phyloP scores from a whole-genome alignment of 2,329 filamentous ascomycete species.

The Xylaria polymorpha region DNA sequence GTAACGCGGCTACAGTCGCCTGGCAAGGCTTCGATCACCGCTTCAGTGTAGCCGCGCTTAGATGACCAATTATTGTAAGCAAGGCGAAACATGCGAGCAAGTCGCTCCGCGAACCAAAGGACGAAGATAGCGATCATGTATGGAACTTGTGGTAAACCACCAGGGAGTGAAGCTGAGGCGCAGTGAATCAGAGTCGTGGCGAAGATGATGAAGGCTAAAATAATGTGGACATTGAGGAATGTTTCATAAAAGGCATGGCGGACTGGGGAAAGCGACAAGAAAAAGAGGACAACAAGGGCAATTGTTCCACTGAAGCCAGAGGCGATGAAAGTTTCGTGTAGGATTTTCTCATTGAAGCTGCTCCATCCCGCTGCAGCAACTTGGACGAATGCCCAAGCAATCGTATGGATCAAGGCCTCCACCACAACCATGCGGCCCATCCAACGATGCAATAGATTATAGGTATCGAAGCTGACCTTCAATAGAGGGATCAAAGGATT shows the following conservation, averaged over 20 bases:
- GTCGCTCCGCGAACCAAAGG: slow-evolving; percentile 81
- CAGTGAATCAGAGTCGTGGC: slow-evolving; percentile 84
- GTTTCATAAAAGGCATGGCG: slow-evolving; percentile 98
- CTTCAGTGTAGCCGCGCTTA: slow-evolving; percentile 68
- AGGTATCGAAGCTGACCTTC: slow-evolving; percentile 93
- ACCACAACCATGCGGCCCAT: slow-evolving; percentile 78
- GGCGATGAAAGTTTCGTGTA: slow-evolving; percentile 70
- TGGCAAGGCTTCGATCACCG: slow-evolving; percentile 74
- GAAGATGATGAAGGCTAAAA: slow-evolving; percentile 75
- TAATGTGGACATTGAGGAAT: slow-evolving; percentile 87
- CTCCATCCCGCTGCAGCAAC: slow-evolving; percentile 72
- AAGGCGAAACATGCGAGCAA: slow-evolving; percentile 71
- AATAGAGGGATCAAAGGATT: slow-evolving; percentile 88
- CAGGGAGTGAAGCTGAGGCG: slow-evolving; percentile 70
- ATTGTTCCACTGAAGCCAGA: slow-evolving; percentile 72
- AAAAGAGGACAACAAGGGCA: slow-evolving; percentile 72
- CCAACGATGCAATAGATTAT: slow-evolving; percentile 91
- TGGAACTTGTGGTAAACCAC: slow-evolving; percentile 75
- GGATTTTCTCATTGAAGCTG: slow-evolving; percentile 65
- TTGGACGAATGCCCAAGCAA: slow-evolving; percentile 80
- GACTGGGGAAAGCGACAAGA: slow-evolving; percentile 80
- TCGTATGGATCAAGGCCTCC: slow-evolving; percentile 76
- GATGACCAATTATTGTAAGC: slow-evolving; percentile 74
- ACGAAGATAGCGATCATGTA: slow-evolving; percentile 79
- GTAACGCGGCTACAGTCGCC: slow-evolving; percentile 78